Evolutionary conservation across 441 rosid genomes (phyloP), one percentile per base, ranked within the genome.

Genomic region (Adansonia madagascariensis): DNA sequence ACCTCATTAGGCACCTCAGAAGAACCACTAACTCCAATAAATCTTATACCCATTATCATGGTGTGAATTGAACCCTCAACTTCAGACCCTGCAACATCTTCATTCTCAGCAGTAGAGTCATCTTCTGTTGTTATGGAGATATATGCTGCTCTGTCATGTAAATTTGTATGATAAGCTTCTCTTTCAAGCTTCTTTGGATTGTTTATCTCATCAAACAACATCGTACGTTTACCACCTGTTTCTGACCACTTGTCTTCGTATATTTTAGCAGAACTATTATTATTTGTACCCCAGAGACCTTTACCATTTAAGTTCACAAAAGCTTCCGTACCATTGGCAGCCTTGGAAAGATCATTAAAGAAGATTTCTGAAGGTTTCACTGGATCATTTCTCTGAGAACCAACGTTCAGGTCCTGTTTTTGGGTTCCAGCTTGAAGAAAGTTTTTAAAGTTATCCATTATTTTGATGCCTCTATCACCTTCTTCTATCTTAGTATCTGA

Each of bases 41-140:
- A 82, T 66, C 67, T 87, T 94, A 72, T 89, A 67, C 72, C 84
- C 83, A 80, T 89, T 87, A 78, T 85, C 88, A 75, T 80, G 85
- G 69, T 80, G 84, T 67, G 84, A 79, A 74, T 87, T 44, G 94
- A 92, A 83, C 91, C 97, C 18, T 89, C 98, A 55, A 88, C 91
- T 84, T 91, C 98, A 75, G 97, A 95, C 81, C 92, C 99, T 0
- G 97, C 98, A 77, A 94, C 94, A 75, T 91, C 97, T 88, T 95
- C 99, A 76, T 94, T 91, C 77, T 94, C 97, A 77, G 97, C 97
- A 66, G 93, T 87, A 49, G 97, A 92, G 71, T 92, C 97, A 77
- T 94, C 97, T 60, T 89, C 95, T 14, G 97, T 86, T 0, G 92
- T 88, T 41, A 84, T 81, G 65, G 95, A 92, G 76, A 95, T 86